Percentiles rank a stretch among this genome's conserved stretches.
Evolutionary conservation across 2,329 filamentous ascomycete species (phyloP).

Genomic region (Curvularia spicifera): DNA sequence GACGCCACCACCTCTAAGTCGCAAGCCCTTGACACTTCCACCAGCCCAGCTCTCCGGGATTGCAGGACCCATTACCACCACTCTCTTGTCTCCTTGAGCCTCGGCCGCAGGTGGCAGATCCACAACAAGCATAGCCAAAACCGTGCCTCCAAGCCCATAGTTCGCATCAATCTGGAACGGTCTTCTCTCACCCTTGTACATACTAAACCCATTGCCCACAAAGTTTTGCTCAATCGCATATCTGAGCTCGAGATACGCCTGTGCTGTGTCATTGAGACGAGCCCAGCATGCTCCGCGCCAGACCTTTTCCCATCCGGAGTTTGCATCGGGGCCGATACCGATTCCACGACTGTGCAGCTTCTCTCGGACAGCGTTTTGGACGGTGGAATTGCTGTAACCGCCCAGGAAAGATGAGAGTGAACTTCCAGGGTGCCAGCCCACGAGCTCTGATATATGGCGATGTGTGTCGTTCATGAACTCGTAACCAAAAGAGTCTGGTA

Average conservation of each 20-base stretch:
- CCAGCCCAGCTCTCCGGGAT: constrained; percentile 55
- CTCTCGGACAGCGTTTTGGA: constrained; percentile 55
- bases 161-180: constrained; percentile 68
- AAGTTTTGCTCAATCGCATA: constrained; percentile 60
- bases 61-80: constrained; percentile 56
- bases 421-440: constrained; percentile 64
- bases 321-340: constrained; percentile 57
- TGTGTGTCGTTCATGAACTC: constrained; percentile 56
- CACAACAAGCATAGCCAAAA: constrained; percentile 61
- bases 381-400: constrained; percentile 54
- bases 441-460: constrained; percentile 62
- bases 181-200: constrained; percentile 56
- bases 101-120: constrained; percentile 50
- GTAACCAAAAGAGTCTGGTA: constrained; percentile 48
- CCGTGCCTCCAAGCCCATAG: constrained; percentile 62
- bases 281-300: constrained; percentile 66
- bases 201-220: constrained; percentile 58
- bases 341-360: constrained; percentile 57
- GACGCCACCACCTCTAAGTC: constrained; percentile 53
- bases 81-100: constrained; percentile 26
- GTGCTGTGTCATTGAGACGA: constrained; percentile 58
- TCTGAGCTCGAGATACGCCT: constrained; percentile 58
- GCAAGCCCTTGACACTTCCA: constrained; percentile 55
- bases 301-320: constrained; percentile 65
- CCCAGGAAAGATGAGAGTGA: constrained; percentile 52